Conservation (phyloP, 495 filamentous ascomycete species). For the Podospora anserina region DNA sequence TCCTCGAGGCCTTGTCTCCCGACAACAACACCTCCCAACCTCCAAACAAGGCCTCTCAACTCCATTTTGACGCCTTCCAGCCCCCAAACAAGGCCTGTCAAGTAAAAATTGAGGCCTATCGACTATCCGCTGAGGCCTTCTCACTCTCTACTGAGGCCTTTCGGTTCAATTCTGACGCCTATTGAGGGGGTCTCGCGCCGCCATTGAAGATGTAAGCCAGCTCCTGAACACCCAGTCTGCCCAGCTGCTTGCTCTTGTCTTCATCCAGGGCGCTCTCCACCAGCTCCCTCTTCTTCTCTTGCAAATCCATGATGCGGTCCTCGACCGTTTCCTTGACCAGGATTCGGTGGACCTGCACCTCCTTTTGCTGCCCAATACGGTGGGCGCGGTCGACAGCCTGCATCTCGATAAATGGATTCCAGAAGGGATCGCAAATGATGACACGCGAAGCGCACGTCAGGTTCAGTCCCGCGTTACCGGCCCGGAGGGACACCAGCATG, state of each 20-base stretch:
- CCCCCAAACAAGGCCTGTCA: too few species aligned
- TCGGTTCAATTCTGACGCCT: too few species aligned
- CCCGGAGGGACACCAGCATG: conserved; percentile 86
- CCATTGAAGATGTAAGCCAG: conserved; percentile 48
- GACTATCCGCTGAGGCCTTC: too few species aligned
- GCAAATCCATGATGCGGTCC: conserved; percentile 82
- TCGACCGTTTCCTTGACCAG: conserved; percentile 78
- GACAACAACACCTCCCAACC: too few species aligned
- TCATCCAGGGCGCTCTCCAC: conserved; percentile 84
- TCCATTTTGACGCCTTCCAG: too few species aligned
- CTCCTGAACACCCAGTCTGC: conserved; percentile 59
- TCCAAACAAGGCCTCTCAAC: too few species aligned
- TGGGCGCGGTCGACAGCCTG: conserved; percentile 94
- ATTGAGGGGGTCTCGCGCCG: too few species aligned
- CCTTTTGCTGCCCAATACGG: conserved; percentile 75
- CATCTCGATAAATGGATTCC: conserved; percentile 94
- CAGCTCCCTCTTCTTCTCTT: conserved; percentile 75
- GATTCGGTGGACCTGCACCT: conserved; percentile 78
- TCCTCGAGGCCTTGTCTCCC: too few species aligned
- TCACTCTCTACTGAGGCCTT: too few species aligned
- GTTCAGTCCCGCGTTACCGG: conserved; percentile 89
- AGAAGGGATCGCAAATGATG: conserved; percentile 92
- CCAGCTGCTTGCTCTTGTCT: conserved; percentile 61
- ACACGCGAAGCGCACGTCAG: conserved; percentile 82
- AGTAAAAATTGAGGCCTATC: too few species aligned